Base-by-base conservation (phyloP, 495 filamentous ascomycete species). In the Aspergillus mulundensis region DNA sequence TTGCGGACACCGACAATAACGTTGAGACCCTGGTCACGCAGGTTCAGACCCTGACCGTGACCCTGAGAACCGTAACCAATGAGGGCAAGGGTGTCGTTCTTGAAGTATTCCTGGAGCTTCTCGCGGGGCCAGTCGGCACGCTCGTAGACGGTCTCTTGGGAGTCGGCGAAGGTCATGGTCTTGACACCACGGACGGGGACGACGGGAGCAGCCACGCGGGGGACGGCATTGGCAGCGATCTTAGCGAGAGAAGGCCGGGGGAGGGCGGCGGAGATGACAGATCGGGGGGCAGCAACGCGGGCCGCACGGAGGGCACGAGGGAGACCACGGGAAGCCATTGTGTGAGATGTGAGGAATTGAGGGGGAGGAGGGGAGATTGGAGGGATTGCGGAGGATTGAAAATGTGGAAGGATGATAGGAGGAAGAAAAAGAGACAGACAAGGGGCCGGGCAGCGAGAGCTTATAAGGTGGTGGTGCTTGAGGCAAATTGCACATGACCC, bases 61-160 rank as follows among this genome's bases (percentile, higher is more conserved):
- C 94, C 87, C 81, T 98, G 94, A 62, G 95, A 97, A 66, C 94
- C 94, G 80, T 98, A 98, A 71, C 94, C 94, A 74, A 98, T 98
- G 65, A 98, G 87, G 58, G 95, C 94, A 66, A 98, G 90, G 68
- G 92, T 97, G 71, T 98, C 94, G 78, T 97, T 86, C 86, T 97
- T 97, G 88, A 98, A 97, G 85, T 90, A 98, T 45, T 96, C 90
- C 87, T 96, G 78, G 64, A 98, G 87, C 86, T 96, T 96, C 81
- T 97, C 93, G 72, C 86, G 83, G 63, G 94, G 94, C 94, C 94
- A 98, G 79, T 98, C 94, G 62, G 84, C 89, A 76, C 94, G 92
- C 86, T 98, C 94, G 67, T 90, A 96, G 67, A 98, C 95, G 49
- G 84, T 83, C 81, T 98, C 94, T 76, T 92, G 89, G 53, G 79